Conservation (phyloP, 345 rosid species). For the Gossypium longicalyx region DNA sequence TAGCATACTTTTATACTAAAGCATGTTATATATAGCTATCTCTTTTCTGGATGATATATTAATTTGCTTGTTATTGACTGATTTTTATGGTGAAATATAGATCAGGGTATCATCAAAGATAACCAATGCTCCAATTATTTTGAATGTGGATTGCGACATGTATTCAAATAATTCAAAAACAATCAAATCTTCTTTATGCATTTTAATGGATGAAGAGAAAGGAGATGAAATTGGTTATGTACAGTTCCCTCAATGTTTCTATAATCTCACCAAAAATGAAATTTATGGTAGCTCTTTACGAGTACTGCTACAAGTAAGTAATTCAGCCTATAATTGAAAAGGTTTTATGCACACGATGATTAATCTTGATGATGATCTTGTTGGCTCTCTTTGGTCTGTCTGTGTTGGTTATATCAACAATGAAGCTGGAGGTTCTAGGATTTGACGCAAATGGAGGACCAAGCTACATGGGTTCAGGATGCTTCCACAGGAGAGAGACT, state of each 20-base stretch:
- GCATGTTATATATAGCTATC: no score
- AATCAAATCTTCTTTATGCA: background rate
- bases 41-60: no score
- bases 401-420: background rate
- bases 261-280: background rate
- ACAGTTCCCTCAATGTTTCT: background rate
- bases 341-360: background rate
- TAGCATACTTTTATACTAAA: no score
- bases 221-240: background rate
- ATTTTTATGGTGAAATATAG: background rate
- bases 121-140: background rate
- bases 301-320: background rate
- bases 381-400: background rate
- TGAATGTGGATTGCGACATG: conserved; percentile 1
- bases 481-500: background rate
- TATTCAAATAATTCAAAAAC: background rate
- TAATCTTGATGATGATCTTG: background rate
- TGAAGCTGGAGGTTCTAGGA: background rate
- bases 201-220: conserved; percentile 8
- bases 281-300: background rate
- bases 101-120: background rate
- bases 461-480: background rate
- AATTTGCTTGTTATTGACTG: background rate
- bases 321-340: background rate
- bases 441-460: conserved; percentile 1